These are phyloP conservation scores for Leccinum subfulvum DNA, from an alignment of 1,284 basidiomycete species.

Conservation along the genomic window DNA sequence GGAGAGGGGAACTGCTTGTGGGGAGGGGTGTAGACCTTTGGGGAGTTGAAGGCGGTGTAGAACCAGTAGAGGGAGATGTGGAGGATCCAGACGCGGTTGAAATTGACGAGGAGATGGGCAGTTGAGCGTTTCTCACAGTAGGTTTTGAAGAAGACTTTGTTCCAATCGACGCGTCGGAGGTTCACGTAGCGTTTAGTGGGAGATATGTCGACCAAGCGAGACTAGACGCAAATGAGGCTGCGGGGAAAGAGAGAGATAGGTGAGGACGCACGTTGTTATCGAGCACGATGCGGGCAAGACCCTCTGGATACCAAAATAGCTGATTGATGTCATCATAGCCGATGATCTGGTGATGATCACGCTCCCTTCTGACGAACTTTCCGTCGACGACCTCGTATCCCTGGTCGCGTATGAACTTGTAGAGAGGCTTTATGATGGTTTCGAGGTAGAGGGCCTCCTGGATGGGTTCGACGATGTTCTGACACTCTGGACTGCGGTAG, in stretches of 20 bases:
- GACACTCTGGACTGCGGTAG: conserved; percentile 97
- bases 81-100: conserved; percentile 95
- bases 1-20: conserved; percentile 57
- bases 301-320: conserved; percentile 99
- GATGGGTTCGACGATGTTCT: conserved; percentile 91
- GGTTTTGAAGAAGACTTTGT: conserved; percentile 93
- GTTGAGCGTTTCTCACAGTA: conserved; percentile 94
- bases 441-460: conserved; percentile 94
- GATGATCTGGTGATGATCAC: conserved; percentile 93
- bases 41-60: conserved; percentile 95
- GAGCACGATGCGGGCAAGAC: conserved; percentile 88
- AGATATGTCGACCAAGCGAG: conserved; percentile 84
- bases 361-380: conserved; percentile 92
- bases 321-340: conserved; percentile 99
- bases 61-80: conserved; percentile 92
- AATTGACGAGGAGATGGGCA: conserved; percentile 91
- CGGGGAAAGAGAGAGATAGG: neutral
- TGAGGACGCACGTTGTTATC: conserved; percentile 71
- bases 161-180: conserved; percentile 89
- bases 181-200: conserved; percentile 91
- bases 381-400: conserved; percentile 96
- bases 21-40: conserved; percentile 82
- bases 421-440: conserved; percentile 91
- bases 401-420: conserved; percentile 96
- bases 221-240: conserved; percentile 42